Percentiles rank a stretch among this genome's conserved stretches.
Evolutionary conservation across 2,329 filamentous ascomycete species (phyloP).

Genomic region (Metarhizium anisopliae): DNA sequence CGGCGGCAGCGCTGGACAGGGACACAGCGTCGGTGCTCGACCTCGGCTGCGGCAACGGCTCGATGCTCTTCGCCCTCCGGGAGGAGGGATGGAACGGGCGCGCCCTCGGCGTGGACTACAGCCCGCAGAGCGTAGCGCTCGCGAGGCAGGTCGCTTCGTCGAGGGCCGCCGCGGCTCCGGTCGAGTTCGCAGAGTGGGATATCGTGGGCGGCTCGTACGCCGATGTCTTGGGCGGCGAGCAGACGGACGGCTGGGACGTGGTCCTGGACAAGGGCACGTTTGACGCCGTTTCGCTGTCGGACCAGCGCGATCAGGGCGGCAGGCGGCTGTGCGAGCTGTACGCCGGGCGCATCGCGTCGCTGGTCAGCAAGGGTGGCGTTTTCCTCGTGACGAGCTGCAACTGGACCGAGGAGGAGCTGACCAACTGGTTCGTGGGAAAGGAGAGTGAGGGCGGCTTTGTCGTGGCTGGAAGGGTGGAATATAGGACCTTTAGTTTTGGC

Average conservation of each 20-base stretch:
- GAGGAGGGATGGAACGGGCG: constrained; percentile 54
- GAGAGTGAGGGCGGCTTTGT: constrained; percentile 34
- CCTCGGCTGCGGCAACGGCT: constrained; percentile 89
- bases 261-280: constrained; percentile 98
- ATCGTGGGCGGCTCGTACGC: constrained; percentile 38
- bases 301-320: constrained; percentile 33
- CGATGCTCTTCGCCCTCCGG: constrained; percentile 74
- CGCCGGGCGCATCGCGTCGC: constrained; percentile 52
- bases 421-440: constrained; percentile 59
- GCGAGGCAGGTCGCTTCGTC: constrained; percentile 52
- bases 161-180: constrained; percentile 13
- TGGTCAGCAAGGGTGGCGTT: constrained; percentile 63
- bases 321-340: constrained; percentile 61
- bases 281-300: constrained; percentile 78
- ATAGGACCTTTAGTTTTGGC: constrained; percentile 82
- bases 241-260: constrained; percentile 64
- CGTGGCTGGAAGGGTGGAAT: constrained; percentile 62
- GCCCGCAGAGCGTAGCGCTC: constrained; percentile 61
- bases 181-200: constrained; percentile 52
- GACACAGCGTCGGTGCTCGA: constrained; percentile 60
- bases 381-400: constrained; percentile 93
- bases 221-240: constrained; percentile 21
- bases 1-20: constrained; percentile 19
- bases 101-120: constrained; percentile 88
- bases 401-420: constrained; percentile 87